Base-by-base conservation (phyloP, 257 asterid species). In the Salvia splendens region DNA sequence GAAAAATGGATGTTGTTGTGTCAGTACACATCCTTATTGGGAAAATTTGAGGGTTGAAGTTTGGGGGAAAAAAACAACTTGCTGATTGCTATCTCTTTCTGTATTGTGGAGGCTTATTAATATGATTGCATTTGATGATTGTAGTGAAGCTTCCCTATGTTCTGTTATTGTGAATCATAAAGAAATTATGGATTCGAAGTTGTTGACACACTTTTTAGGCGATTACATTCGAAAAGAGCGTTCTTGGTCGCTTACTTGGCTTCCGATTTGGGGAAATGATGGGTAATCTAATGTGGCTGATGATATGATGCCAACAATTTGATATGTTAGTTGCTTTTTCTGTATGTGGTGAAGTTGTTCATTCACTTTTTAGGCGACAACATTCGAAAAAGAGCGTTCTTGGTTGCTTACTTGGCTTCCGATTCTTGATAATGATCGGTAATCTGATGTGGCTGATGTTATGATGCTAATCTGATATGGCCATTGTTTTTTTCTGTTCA, bases 131-230 rank as follows among this genome's bases (percentile, higher is more conserved):
- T 28, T 43, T 30, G 53, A 24, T 24, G 30, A 24, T 24, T 24
- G 30, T 24, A 24, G 30, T 0, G 30, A 24, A 24, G 30, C 2
- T n/a, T n/a, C 30, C 52, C 48, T 40, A 9, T 12, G 11, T 28
- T 57, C 50, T 24, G 57, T 46, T 52, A 58, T 69, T n/a, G 52
- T n/a, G 5, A n/a, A 46, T 41, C 41, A 41, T 8, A 28, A 17
- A 42, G 28, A 7, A 36, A 16, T 52, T 49, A 4, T 48, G 43
- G 33, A 53, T 24, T 12, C 45, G 6, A 24, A 24, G 30, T 0
- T 24, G 30, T 24, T 24, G 30, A 24, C 2, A 0, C 30, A 1
- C 30, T 24, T 24, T 1, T 24, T 24, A 24, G 30, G 30, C 2
- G 30, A 24, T 24, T 24, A 2, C 30, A 24, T 24, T 1, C 30